Base-by-base conservation (phyloP, 1,284 basidiomycete genomes). In the Tylopilus sp. region DNA sequence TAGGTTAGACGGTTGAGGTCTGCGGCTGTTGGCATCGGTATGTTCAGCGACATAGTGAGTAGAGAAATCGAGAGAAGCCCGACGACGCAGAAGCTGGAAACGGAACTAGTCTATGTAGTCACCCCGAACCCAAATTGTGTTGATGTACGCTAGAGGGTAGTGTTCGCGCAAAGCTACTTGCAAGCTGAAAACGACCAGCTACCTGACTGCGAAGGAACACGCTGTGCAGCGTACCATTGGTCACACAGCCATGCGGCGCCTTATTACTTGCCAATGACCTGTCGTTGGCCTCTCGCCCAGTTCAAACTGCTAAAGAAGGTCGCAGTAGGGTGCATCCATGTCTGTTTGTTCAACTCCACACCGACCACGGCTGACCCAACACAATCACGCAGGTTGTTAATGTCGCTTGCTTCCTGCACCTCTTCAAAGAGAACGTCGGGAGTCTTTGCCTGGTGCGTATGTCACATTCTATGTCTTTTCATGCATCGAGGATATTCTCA, bases 381-480 rank as follows among this genome's bases (percentile, higher is more conserved):
- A 34, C 30, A 26, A 41, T 15, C 13, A 6, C 29, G 15, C 55
- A 84, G 83, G 51, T 70, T 12, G 55, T 77, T 15, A 86, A 86
- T 57, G 52, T 74, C 5, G 67, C 62, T 5, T 83, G 78, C 57
- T 71, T 74, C 6, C 55, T 74, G 8, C 84, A 88, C 59, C 68
- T 88, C 34, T 76, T 84, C 53, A 66, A 73, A 13, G 75, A 82
- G 56, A 77, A 85, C 63, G 65, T 89, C 15, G 82, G 77, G 29
- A 75, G 75, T 30, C 65, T 77, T 46, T 78, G 78, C 36, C 53
- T 69, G 30, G 86, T 85, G 48, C 26, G 71, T 61, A 21, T 40
- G 39, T 25, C 13, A 11, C n/a, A 9, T 31, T 3, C 2, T n/a
- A 7, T 18, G 10, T 25, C 33, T 26, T 42, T 11, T 23, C 40